Evolutionary conservation across 139 green algal genomes (phyloP), one percentile per base, ranked within the genome.

Genomic region (Chlamydomonas sphaeroides): DNA sequence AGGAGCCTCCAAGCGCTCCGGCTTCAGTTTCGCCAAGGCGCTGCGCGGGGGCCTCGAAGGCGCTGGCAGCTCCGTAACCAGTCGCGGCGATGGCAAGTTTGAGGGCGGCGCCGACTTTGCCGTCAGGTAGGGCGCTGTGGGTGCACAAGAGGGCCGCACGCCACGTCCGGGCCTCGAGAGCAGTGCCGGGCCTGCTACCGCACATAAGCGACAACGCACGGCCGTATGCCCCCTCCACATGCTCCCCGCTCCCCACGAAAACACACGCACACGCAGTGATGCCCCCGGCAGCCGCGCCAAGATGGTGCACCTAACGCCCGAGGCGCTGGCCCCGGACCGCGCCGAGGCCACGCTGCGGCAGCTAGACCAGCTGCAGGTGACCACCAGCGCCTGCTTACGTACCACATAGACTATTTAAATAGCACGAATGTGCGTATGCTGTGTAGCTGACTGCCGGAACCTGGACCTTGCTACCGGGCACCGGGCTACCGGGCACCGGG

Each of bases 61-160:
- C 14, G 61, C 61, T 7, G 57, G 74, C 4, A 57, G 35, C 30
- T 35, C 14, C 39, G 59, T 48, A 5, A 70, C 11, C 74, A 70
- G 74, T 41, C 74, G 74, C 6, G 74, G 74, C 0, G 74, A 80
- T 28, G 74, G 74, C 59, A 80, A 80, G 48, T 80, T 71, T 14
- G 28, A 42, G 25, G 74, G 38, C 59, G 74, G 74, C 3, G 21
- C 21, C 5, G 38, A 80, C 74, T 71, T 80, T 39, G 41, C 41
- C 7, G 59, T 80, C 38, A 80, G 74, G 74, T 65, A 53, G 6
- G 53, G 20, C 6, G 21, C 28, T 28, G 10, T 5, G 53, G 6
- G n/a, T n/a, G n/a, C n/a, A n/a, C n/a, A n/a, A n/a, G n/a, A n/a
- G n/a, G n/a, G n/a, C n/a, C n/a, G n/a, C n/a, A n/a, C n/a, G n/a